These are phyloP conservation scores for Aureobasidium uvarum DNA, from an alignment of 2,329 filamentous ascomycete species.

Conservation along the genomic window DNA sequence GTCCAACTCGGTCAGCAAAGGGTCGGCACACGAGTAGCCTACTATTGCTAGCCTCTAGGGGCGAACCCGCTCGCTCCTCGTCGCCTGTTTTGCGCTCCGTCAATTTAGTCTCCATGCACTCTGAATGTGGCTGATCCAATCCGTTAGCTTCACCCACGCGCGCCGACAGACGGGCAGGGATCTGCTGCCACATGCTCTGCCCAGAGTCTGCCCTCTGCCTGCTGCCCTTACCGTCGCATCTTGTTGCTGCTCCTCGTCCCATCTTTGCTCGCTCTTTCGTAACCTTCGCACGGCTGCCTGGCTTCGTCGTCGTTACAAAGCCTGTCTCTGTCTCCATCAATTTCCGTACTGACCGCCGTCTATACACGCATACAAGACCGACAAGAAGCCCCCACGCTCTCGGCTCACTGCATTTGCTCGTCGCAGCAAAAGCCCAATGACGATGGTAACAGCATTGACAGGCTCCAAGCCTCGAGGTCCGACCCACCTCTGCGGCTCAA, in stretches of 20 bases:
- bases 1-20: slow-evolving; percentile 15
- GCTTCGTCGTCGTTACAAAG: neutral
- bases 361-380: neutral
- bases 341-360: neutral
- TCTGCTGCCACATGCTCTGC: slow-evolving; percentile 19
- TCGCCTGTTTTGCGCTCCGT: slow-evolving; percentile 18
- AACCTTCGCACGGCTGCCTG: neutral
- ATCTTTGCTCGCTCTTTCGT: neutral
- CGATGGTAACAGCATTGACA: slow-evolving; percentile 13
- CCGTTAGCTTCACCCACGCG: slow-evolving; percentile 4
- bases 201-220: neutral
- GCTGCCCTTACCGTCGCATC: slow-evolving; percentile 4
- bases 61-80: neutral
- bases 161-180: slow-evolving; percentile 12
- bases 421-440: slow-evolving; percentile 12
- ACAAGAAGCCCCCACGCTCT: slow-evolving; percentile 1
- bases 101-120: slow-evolving; percentile 6
- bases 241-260: neutral
- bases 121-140: slow-evolving; percentile 1
- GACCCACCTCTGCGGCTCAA: slow-evolving; percentile 20
- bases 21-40: neutral
- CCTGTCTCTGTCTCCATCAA: neutral
- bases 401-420: neutral
- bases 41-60: slow-evolving; percentile 6
- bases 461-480: neutral